Evolutionary conservation across 2,329 filamentous ascomycete genomes (phyloP).

Genomic region (Annulohypoxylon truncatum): DNA sequence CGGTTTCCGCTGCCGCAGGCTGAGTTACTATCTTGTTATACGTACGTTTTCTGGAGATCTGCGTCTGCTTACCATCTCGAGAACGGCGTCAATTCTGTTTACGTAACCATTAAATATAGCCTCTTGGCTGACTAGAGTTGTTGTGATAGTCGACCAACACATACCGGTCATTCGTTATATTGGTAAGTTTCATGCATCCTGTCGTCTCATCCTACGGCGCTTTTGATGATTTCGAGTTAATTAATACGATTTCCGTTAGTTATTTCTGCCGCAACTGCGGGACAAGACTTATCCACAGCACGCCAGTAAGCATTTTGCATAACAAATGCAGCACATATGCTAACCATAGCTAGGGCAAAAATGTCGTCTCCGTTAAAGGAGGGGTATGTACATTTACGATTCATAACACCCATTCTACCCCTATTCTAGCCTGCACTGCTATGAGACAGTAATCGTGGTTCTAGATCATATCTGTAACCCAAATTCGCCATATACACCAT

Average conservation of each 20-base stretch:
- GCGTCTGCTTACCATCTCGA: no score
- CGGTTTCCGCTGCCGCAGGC: conserved; percentile 67
- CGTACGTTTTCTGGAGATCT: no score
- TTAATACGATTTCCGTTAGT: conserved; percentile 49
- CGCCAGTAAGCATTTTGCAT: conserved; percentile 57
- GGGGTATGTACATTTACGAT: conserved; percentile 52
- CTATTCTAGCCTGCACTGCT: neutral
- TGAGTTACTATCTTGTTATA: conserved; percentile 64
- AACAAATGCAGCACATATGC: neutral
- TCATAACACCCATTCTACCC: neutral
- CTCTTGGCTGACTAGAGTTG: conserved; percentile 8
- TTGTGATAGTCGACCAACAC: conserved; percentile 63
- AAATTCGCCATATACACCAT: no score
- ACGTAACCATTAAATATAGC: no score
- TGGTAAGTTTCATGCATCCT: conserved; percentile 57
- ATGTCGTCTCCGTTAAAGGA: conserved; percentile 73
- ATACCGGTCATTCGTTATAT: conserved; percentile 67
- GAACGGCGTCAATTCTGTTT: no score
- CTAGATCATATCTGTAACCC: neutral
- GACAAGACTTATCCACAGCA: conserved; percentile 72
- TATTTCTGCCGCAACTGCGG: conserved; percentile 77
- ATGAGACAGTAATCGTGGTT: no score
- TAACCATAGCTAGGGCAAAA: conserved; percentile 58
- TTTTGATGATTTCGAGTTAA: neutral
- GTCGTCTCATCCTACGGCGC: neutral